Percentiles rank a stretch among this genome's conserved stretches.
These are phyloP conservation scores for Ceratobasidium sp. DNA, from an alignment of 1,284 basidiomycete species.

Conservation along the genomic window DNA sequence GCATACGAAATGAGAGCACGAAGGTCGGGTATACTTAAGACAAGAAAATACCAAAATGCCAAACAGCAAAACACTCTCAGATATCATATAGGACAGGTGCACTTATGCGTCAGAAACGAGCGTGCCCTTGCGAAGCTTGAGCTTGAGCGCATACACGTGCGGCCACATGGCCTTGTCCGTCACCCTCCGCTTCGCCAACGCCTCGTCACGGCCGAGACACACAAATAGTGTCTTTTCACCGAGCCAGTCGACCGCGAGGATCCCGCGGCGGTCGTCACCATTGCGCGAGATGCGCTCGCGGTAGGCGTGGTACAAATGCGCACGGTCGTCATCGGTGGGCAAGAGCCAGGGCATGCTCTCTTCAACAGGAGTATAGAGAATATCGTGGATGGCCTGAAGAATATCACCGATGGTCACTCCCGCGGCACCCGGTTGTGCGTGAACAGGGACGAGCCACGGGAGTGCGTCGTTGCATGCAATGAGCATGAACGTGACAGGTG, in stretches of 20 bases:
- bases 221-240: conserved; percentile 38
- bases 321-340: conserved; percentile 29
- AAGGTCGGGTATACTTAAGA: background rate
- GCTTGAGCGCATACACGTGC: conserved; percentile 40
- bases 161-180: conserved; percentile 38
- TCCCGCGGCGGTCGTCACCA: conserved; percentile 4
- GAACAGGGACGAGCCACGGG: conserved; percentile 31
- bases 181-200: conserved; percentile 34
- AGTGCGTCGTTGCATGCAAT: conserved; percentile 28
- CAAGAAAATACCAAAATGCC: background rate
- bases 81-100: background rate
- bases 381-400: conserved; percentile 1
- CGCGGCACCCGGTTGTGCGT: conserved; percentile 18
- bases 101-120: conserved; percentile 38
- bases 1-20: background rate
- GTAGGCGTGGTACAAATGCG: conserved; percentile 19
- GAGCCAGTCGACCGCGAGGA: conserved; percentile 34
- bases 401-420: conserved; percentile 35
- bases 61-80: background rate
- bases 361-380: conserved; percentile 11
- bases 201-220: conserved; percentile 34
- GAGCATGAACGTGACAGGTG: conserved; percentile 27
- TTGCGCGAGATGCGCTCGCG: conserved; percentile 16
- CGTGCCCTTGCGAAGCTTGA: conserved; percentile 31
- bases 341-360: conserved; percentile 14